Evolutionary conservation across 345 rosid species (phyloP).

Genomic region (Litchi chinensis): DNA sequence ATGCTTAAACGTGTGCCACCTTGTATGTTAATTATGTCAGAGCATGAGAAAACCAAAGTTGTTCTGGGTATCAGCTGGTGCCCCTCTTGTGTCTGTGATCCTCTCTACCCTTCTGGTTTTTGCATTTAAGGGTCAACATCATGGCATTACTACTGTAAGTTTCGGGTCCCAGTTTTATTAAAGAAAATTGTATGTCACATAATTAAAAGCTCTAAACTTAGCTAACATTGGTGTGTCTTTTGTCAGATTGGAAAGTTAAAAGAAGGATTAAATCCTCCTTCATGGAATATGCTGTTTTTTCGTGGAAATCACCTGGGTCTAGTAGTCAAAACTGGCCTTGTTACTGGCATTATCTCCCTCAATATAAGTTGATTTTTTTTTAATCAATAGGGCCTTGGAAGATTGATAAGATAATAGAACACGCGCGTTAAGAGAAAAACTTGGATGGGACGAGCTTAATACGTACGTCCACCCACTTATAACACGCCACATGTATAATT

Average conservation of each 20-base stretch:
- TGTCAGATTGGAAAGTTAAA: slow-evolving; percentile 78
- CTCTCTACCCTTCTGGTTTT: slow-evolving; percentile 79
- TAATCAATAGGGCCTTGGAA: no score
- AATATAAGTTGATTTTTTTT: slow-evolving; percentile 47
- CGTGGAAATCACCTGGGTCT: slow-evolving; percentile 73
- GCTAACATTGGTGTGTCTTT: background rate
- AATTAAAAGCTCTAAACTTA: background rate
- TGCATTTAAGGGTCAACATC: slow-evolving; percentile 71
- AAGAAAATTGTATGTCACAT: no score
- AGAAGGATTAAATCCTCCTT: slow-evolving; percentile 92
- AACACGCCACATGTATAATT: no score
- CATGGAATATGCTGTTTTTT: slow-evolving; percentile 86
- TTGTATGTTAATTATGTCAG: slow-evolving; percentile 43
- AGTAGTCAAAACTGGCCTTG: slow-evolving; percentile 72
- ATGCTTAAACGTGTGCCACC: no score
- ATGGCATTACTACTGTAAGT: slow-evolving; percentile 74
- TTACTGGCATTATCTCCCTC: slow-evolving; percentile 94
- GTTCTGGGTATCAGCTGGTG: slow-evolving; percentile 88
- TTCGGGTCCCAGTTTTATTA: background rate
- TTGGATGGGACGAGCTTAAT: no score
- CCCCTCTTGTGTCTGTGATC: slow-evolving; percentile 77
- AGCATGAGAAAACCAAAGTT: slow-evolving; percentile 74
- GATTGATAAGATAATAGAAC: no score
- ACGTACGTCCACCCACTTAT: no score
- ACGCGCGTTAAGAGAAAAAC: no score